Conservation (phyloP, 345 rosid genomes). For the Xanthoceras sorbifolium region DNA sequence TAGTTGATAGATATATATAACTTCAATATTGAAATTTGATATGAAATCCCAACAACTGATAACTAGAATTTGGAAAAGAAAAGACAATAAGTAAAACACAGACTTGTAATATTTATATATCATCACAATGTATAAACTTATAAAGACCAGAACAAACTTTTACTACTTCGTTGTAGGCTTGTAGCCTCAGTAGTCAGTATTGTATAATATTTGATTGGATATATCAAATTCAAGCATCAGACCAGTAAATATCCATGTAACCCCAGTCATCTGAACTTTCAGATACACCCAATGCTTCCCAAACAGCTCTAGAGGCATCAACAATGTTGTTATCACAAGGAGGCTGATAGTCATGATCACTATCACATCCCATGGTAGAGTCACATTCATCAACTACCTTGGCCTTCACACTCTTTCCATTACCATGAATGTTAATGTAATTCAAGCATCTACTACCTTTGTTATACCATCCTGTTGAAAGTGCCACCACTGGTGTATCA, state of each 20-base stretch:
- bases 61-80: no score
- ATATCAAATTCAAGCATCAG: constrained; percentile 31
- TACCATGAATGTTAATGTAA: constrained; percentile 26
- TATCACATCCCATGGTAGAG: constrained; percentile 32
- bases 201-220: no score
- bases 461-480: constrained; percentile 38
- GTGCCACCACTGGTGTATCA: constrained; percentile 20
- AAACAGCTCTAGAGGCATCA: constrained; percentile 38
- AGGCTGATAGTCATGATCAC: constrained; percentile 32
- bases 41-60: no score
- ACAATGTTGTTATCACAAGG: constrained; percentile 34
- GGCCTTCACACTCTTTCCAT: constrained; percentile 29
- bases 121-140: no score
- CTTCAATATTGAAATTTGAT: no score
- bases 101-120: no score
- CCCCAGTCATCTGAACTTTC: constrained; percentile 20
- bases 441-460: constrained; percentile 22
- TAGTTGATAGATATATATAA: no score
- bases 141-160: no score
- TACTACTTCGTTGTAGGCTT: no score
- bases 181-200: no score
- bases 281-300: constrained; percentile 39
- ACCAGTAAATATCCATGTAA: constrained; percentile 35
- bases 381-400: constrained; percentile 44
- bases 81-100: no score